Base-by-base conservation (phyloP, 2,329 filamentous ascomycete genomes). In the Fusarium sp. region DNA sequence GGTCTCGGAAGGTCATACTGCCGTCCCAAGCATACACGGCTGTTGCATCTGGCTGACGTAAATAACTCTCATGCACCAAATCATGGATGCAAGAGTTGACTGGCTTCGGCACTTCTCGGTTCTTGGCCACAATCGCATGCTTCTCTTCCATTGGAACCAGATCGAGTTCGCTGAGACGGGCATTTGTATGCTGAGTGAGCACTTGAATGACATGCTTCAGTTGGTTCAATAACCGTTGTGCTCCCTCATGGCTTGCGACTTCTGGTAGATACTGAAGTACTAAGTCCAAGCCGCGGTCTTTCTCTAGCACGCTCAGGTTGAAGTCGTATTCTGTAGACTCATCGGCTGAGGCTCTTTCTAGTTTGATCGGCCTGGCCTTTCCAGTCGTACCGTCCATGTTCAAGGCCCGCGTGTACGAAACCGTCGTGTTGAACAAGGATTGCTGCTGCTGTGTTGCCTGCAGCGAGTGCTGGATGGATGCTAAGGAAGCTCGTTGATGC, bases 261-360 rank as follows among this genome's bases (percentile, higher is more conserved):
- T 39, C 50, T 6, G 50, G 19, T 9, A 53, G 38, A 6, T 53
- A 53, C 8, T 53, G 50, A 0, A 53, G n/a, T 17, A 39, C 22
- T 5, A 53, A 24, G 19, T 53, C 38, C 11, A 53, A 45, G 4
- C 38, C 50, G 7, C 17, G 31, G 6, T 53, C 50, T 0, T 36
- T 53, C 26, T 53, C 50, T 0, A 53, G 15, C 50, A 53, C 45
- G 15, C 50, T 53, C 10, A 53, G 50, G 14, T 53, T 53, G 7
- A 53, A 53, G 50, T 53, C 50, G 24, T 53, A 53, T 8, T 53
- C 50, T 17, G 50, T 53, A 1, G 50, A 53, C 19, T 53, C 38
- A 45, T 53, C 50, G 19, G 50, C 50, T 11, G 50, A 36, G 5
- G 45, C 33, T 15, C 50, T 53, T 26, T 53, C 50, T 13, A 53